Evolutionary conservation across 2,329 filamentous ascomycete species (phyloP), one percentile per base, ranked within the genome.

Genomic region (Parascedosporium putredinis): DNA sequence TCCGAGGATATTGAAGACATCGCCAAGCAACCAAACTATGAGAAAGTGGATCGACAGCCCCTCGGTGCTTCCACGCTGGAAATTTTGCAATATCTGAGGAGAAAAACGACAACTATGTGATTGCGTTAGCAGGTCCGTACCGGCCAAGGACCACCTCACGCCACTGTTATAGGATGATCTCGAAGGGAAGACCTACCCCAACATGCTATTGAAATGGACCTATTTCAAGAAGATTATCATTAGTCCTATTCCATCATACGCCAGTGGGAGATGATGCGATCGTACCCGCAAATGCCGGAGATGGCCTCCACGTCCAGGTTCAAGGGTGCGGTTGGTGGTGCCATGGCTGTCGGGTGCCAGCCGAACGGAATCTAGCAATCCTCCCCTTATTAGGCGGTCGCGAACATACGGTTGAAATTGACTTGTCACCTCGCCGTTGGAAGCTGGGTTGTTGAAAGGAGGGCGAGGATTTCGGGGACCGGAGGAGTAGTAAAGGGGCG

Each of bases 1-100:
- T n/a, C 91, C 91, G 2, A 95, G 74, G 55, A 96, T 94, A 63
- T 97, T 97, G 74, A 95, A 96, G 56, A 96, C 83, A 81, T 98
- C 93, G 48, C 93, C 93, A 1, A 84, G 75, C 2, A 96, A 76
- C 93, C 93, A 98, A 59, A 95, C 79, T 53, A 94, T 83, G 61
- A 97, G 82, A 70, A 97, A 98, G 50, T 91, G 84, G 12, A 96
- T 78, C 0, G 88, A 95, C 1, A 97, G 75, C 2, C 89, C 91
- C 63, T 96, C 88, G 51, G 89, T 88, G 36, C 86, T 94, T 56
- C 79, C 73, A 50, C 89, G 80, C 55, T 83, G 83, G 69, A 95
- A 96, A 63, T 96, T 96, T 62, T 95, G 88, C 58, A 95, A 84
- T 58, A 98, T 96, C 59, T 98, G 93, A 2, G 93, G 93, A 1